Evolutionary conservation across 371 early-diverging fungal species (phyloP), one percentile per base, ranked within the genome.

Genomic region (Sporodiniella umbellata): DNA sequence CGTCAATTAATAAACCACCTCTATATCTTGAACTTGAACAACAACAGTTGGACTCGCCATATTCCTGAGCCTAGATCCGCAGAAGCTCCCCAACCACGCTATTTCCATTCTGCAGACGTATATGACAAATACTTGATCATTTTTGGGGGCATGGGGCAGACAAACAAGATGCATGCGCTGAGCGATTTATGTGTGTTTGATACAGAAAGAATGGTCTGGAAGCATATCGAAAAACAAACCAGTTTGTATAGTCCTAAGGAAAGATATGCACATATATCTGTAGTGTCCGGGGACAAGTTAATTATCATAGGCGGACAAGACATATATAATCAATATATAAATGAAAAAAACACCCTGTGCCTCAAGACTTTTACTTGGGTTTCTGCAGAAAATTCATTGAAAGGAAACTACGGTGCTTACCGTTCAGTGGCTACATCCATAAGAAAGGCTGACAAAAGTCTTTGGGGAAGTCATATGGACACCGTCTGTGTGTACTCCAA

Each of bases 261-360:
- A 18, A 78, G 89, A 0, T 88, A 87, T 72, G 89, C 89, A 11
- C 89, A 88, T 45, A 51, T 88, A 40, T 70, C 85, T 1, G 72
- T 84, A 3, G 58, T 83, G 53, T 53, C 78, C 67, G 73, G n/a
- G 60, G 35, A 79, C 42, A 72, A 69, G 45, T 54, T 89, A 42
- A 62, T 89, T 15, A 66, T 89, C 8, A 79, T 89, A 48, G 89
- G 89, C 19, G 89, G 89, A 1, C 88, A 88, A 53, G 87, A 87
- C 40, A 68, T 86, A 44, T 67, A 62, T 18, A 87, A 87, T 51
- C 83, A 76, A 23, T 88, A 88, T 48, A 75, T 88, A 17, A 80
- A 83, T 53, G 88, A 88, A 57, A 76, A 85, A 30, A 86, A 87
- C 42, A 81, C 88, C 1, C 74, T 84, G 14, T 84, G 86, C 48